Percentiles rank a stretch among this genome's conserved stretches.
These are phyloP conservation scores for Xerophyta viscosa DNA, from an alignment of 106 monocot genomes.

Conservation along the genomic window DNA sequence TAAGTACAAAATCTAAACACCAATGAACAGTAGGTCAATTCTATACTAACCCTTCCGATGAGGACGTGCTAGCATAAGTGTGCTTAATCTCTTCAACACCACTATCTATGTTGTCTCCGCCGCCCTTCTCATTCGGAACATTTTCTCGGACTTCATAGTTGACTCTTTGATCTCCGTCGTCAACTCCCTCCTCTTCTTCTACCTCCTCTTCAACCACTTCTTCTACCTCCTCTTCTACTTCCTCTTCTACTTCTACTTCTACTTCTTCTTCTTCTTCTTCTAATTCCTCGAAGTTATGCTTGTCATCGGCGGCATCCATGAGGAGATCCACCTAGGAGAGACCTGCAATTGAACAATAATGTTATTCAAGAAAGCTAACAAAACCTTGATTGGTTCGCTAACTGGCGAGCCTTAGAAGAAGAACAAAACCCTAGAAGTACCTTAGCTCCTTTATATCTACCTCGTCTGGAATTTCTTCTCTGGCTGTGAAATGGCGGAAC, in stretches of 20 bases:
- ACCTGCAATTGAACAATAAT: conserved; percentile 19
- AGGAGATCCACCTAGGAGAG: conserved; percentile 4
- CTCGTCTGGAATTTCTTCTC: no score
- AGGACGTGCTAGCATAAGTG: no score
- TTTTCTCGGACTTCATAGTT: background rate
- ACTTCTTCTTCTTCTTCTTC: conserved; percentile 27
- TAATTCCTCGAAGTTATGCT: conserved; percentile 25
- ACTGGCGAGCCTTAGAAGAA: no score
- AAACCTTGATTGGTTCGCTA: no score
- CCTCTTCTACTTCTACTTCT: conserved; percentile 14
- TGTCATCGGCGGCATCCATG: conserved; percentile 39
- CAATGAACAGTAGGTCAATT: no score
- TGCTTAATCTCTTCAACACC: no score
- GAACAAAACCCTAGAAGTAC: no score
- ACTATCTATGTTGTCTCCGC: conserved; percentile 34
- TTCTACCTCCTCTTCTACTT: conserved; percentile 9
- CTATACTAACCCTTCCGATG: no score
- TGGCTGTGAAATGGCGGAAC: no score
- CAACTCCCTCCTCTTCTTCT: no score
- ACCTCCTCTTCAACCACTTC: background rate
- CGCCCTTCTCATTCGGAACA: conserved; percentile 10
- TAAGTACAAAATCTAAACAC: no score
- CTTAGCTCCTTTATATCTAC: no score
- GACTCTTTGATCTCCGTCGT: conserved; percentile 2
- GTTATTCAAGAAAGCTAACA: background rate